Evolutionary conservation across 371 early-diverging fungal genomes (phyloP), one percentile per base, ranked within the genome.

Genomic region (Aphelidium insulamus): DNA sequence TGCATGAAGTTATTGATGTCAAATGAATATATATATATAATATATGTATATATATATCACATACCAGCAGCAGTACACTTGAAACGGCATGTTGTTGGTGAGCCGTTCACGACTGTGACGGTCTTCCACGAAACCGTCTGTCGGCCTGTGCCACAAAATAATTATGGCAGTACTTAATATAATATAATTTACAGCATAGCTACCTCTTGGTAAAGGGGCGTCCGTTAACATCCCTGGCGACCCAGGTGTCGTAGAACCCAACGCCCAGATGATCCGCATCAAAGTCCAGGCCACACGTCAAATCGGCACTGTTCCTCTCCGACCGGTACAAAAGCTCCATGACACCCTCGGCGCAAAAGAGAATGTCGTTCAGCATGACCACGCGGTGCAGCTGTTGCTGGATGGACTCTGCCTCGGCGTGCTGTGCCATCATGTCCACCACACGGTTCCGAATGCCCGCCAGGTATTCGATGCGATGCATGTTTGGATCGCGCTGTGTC

Each of bases 21-120:
- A n/a, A n/a, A n/a, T n/a, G n/a, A n/a, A n/a, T n/a, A n/a, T n/a
- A n/a, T n/a, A n/a, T n/a, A n/a, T n/a, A n/a, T n/a, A n/a, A n/a
- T n/a, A n/a, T n/a, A n/a, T n/a, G n/a, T n/a, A n/a, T n/a, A n/a
- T n/a, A n/a, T n/a, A n/a, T n/a, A n/a, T n/a, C n/a, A n/a, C n/a
- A n/a, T n/a, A n/a, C n/a, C 61, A 61, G 36, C 59, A 61, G 33
- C 62, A 61, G 26, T 49, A 50, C 14, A 45, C 55, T 31, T 64
- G 57, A 26, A 48, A 45, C 7, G 61, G 65, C 7, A 43, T 31
- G 29, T 32, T 31, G 20, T 28, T 6, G 8, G 21, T 9, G 30
- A 9, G 16, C 49, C 44, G 5, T 36, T 34, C 1, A 24, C 25
- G n/a, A 37, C 35, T 18, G 43, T 41, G 8, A 12, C 14, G 14